A percentile compares a stretch with the other conserved stretches of the same genome.
phyloP scores from a whole-genome alignment of 2,329 filamentous ascomycete genomes.

The Alternaria longipes region DNA sequence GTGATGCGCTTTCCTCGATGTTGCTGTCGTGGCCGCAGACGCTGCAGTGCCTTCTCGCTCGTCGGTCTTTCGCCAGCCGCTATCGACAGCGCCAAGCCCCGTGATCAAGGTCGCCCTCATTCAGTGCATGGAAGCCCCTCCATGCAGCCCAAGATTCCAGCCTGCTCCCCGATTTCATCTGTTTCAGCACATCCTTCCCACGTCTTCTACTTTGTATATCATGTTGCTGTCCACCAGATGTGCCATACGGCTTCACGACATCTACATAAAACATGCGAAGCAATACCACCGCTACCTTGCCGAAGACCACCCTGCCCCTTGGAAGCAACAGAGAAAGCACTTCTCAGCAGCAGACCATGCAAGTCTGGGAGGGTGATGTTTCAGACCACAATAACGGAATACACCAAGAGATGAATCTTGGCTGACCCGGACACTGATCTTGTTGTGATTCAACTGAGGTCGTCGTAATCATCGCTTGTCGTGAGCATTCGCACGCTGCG shows the following conservation, averaged over 20 bases:
- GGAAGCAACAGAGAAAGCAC: not conserved
- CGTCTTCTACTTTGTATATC: conserved; percentile 4
- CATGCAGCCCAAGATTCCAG: conserved; percentile 4
- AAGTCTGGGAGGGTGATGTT: not conserved
- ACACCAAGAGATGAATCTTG: not conserved
- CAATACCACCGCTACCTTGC: conserved; percentile 16
- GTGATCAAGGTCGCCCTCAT: conserved; percentile 27
- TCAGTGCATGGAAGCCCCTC: conserved; percentile 2
- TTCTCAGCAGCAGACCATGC: not conserved
- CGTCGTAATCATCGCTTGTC: not conserved
- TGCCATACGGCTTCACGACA: conserved; percentile 27
- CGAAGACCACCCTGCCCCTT: not conserved
- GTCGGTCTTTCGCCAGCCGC: conserved; percentile 41
- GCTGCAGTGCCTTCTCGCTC: conserved; percentile 28
- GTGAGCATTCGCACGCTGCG: not conserved
- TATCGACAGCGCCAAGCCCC: conserved; percentile 38
- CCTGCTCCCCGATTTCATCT: conserved; percentile 9
- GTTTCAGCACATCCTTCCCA: conserved; percentile 9
- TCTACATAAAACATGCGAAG: conserved; percentile 37
- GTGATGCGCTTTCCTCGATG: conserved; percentile 32
- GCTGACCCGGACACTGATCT: not conserved
- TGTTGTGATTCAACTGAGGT: not conserved
- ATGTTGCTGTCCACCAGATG: conserved; percentile 9
- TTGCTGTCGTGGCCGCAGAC: conserved; percentile 34
- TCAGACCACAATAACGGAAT: not conserved